Percentiles rank a stretch among this genome's conserved stretches.
Evolutionary conservation across 2,329 filamentous ascomycete species (phyloP).

Genomic region (Dendrostoma leiphaemia): DNA sequence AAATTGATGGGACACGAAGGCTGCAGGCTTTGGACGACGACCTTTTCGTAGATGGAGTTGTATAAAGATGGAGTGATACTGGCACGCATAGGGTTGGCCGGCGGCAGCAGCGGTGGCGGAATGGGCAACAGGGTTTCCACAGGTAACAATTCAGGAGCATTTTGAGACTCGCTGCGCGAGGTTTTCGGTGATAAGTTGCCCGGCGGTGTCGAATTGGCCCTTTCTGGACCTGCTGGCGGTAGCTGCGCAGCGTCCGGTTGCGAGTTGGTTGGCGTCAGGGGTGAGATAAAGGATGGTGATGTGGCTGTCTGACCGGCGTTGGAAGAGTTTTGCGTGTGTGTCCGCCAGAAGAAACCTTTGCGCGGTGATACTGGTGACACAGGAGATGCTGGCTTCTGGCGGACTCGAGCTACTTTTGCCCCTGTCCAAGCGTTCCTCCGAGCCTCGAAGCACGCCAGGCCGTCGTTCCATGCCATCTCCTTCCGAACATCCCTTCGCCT

Average conservation of each 20-base stretch:
- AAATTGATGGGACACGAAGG: slow-evolving; percentile 89
- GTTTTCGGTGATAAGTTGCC: slow-evolving; percentile 13
- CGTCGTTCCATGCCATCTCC: slow-evolving; percentile 76
- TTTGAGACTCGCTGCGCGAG: slow-evolving; percentile 20
- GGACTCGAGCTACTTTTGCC: slow-evolving; percentile 59
- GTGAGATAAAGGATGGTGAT: slow-evolving; percentile 21
- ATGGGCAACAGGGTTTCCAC: slow-evolving; percentile 69
- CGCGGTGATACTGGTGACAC: slow-evolving; percentile 43
- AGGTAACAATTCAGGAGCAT: slow-evolving; percentile 36
- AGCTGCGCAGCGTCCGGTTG: slow-evolving; percentile 7
- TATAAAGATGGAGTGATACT: slow-evolving; percentile 75
- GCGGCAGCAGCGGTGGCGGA: slow-evolving; percentile 69
- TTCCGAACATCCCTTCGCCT: slow-evolving; percentile 57
- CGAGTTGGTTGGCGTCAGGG: slow-evolving; percentile 24
- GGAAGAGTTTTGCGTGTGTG: slow-evolving; percentile 42
- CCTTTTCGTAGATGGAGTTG: slow-evolving; percentile 83
- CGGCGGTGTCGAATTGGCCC: slow-evolving; percentile 18
- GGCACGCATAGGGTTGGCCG: slow-evolving; percentile 71
- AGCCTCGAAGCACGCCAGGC: slow-evolving; percentile 74
- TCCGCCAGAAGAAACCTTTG: slow-evolving; percentile 43
- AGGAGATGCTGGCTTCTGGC: slow-evolving; percentile 42
- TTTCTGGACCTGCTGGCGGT: slow-evolving; percentile 2
- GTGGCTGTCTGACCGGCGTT: slow-evolving; percentile 27
- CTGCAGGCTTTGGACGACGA: slow-evolving; percentile 75
- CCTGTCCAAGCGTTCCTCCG: slow-evolving; percentile 84